Conservation (phyloP, 2,329 filamentous ascomycete species). For the Apiospora marii region DNA sequence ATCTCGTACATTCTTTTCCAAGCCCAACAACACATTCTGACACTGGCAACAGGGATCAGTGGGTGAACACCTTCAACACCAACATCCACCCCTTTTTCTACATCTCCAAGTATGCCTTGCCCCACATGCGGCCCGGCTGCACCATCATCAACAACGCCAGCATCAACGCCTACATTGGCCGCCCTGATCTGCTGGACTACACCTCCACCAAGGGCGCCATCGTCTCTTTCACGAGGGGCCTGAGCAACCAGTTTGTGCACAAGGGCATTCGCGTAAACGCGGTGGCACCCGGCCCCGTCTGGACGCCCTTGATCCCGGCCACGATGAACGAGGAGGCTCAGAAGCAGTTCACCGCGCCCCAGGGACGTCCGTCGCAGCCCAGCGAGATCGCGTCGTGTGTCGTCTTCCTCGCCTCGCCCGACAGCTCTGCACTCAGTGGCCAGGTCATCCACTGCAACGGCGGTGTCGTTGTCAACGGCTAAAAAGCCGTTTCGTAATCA, state of each 20-base stretch:
- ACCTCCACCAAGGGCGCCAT: slow-evolving; percentile 82
- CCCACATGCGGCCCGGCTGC: slow-evolving; percentile 76
- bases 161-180: slow-evolving; percentile 83
- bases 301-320: slow-evolving; percentile 77
- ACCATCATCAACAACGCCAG: slow-evolving; percentile 88
- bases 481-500: slow-evolving; percentile 26
- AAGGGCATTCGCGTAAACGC: slow-evolving; percentile 69
- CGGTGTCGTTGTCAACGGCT: slow-evolving; percentile 58
- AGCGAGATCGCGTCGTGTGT: slow-evolving; percentile 84
- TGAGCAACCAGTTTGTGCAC: slow-evolving; percentile 76
- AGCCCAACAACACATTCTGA: neutral
- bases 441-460: slow-evolving; percentile 68
- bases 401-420: slow-evolving; percentile 79
- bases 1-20: neutral
- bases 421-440: slow-evolving; percentile 77
- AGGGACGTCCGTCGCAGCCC: slow-evolving; percentile 81
- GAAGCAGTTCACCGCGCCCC: slow-evolving; percentile 76
- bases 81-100: slow-evolving; percentile 88
- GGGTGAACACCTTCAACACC: slow-evolving; percentile 79
- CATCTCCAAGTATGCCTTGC: slow-evolving; percentile 78
- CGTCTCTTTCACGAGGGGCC: slow-evolving; percentile 77
- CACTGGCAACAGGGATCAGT: slow-evolving; percentile 67
- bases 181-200: slow-evolving; percentile 83
- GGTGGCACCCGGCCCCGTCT: slow-evolving; percentile 79
- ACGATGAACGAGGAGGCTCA: slow-evolving; percentile 77